Evolutionary conservation across 2,329 filamentous ascomycete species (phyloP).

Genomic region (Byssothecium circinans): DNA sequence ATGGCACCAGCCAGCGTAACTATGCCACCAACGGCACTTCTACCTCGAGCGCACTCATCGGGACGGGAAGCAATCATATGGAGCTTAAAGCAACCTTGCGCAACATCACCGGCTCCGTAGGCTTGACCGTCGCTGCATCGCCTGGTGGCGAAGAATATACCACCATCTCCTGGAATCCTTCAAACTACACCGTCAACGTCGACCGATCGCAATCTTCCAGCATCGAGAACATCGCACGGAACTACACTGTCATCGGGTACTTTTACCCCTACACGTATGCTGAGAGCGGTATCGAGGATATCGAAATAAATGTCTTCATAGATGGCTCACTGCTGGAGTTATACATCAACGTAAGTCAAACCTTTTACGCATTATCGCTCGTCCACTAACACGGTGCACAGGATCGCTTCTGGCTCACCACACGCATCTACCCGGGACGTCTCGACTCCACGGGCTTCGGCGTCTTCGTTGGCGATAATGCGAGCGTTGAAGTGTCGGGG

Average conservation of each 20-base stretch:
- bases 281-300: constrained; percentile 41
- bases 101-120: constrained; percentile 44
- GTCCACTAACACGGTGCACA: constrained; percentile 12
- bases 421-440: constrained; percentile 51
- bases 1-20: constrained; percentile 26
- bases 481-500: constrained; percentile 39
- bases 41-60: constrained; percentile 25
- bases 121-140: constrained; percentile 48
- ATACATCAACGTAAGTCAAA: constrained; percentile 45
- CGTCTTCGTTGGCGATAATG: constrained; percentile 45
- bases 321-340: constrained; percentile 53
- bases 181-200: constrained; percentile 51
- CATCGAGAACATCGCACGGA: constrained; percentile 45
- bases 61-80: constrained; percentile 42
- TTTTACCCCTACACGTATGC: constrained; percentile 50
- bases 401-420: constrained; percentile 45
- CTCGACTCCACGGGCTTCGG: constrained; percentile 49
- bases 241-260: constrained; percentile 49
- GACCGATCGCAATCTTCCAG: constrained; percentile 48
- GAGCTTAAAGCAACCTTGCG: constrained; percentile 46
- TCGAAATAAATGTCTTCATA: constrained; percentile 50
- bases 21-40: constrained; percentile 21
- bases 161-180: constrained; percentile 48
- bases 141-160: constrained; percentile 50
- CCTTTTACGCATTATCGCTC: neutral